phyloP scores from a whole-genome alignment of 208 protist genomes.

The Leishmania mexicana region DNA sequence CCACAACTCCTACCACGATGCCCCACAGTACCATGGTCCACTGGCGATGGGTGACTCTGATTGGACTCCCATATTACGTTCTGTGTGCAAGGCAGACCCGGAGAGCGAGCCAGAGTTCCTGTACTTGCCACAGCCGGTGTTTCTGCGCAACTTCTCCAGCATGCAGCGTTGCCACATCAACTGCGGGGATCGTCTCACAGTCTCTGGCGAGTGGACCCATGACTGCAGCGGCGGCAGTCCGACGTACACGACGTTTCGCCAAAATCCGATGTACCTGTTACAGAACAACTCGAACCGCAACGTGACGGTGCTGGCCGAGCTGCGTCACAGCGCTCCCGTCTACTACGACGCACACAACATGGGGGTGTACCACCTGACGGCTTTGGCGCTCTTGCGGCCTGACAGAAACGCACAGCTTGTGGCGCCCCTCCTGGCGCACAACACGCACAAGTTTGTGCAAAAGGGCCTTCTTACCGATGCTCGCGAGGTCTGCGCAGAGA shows the following conservation, averaged over 20 bases:
- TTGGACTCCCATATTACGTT: slow-evolving; percentile 57
- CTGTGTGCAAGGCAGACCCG: slow-evolving; percentile 49
- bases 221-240: slow-evolving; percentile 65
- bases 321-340: slow-evolving; percentile 57
- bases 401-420: slow-evolving; percentile 30
- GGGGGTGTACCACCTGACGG: slow-evolving; percentile 72
- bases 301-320: slow-evolving; percentile 56
- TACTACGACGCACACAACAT: slow-evolving; percentile 59
- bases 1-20: slow-evolving; percentile 61
- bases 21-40: slow-evolving; percentile 52
- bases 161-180: slow-evolving; percentile 79
- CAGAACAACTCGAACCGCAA: slow-evolving; percentile 76
- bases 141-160: slow-evolving; percentile 76
- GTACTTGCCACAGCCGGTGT: slow-evolving; percentile 67
- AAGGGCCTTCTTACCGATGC: slow-evolving; percentile 83
- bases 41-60: slow-evolving; percentile 37
- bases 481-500: slow-evolving; percentile 68
- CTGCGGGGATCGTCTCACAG: slow-evolving; percentile 72
- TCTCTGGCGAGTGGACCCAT: slow-evolving; percentile 46
- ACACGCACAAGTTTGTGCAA: slow-evolving; percentile 70
- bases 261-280: slow-evolving; percentile 82
- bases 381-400: slow-evolving; percentile 57
- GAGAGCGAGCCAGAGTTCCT: slow-evolving; percentile 47
- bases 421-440: slow-evolving; percentile 69
- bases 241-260: slow-evolving; percentile 73